Conservation (phyloP, 1,284 basidiomycete genomes). For the Marasmius oreades region DNA sequence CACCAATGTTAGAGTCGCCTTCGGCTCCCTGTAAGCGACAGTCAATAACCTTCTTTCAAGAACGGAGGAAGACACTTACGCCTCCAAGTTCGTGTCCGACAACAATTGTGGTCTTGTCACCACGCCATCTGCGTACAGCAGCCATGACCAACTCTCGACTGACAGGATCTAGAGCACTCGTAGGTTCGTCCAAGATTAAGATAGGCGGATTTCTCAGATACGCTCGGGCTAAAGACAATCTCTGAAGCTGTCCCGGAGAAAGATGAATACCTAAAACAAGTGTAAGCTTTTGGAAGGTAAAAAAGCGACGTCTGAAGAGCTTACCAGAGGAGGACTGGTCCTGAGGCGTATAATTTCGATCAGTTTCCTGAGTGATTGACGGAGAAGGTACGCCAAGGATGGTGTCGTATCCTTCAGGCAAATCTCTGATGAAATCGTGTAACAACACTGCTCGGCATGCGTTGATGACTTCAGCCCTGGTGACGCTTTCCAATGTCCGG, state of each 20-base stretch:
- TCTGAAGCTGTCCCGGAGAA: constrained; percentile 92
- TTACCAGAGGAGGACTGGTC: constrained; percentile 44
- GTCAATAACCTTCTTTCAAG: background rate
- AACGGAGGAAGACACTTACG: background rate
- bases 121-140: constrained; percentile 81
- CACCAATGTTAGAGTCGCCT: background rate
- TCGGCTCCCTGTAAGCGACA: background rate
- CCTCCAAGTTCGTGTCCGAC: constrained; percentile 86
- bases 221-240: constrained; percentile 89
- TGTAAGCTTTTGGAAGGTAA: too few relatives aligned
- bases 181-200: constrained; percentile 97
- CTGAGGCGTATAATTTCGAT: background rate
- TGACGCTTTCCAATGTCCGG: constrained; percentile 44
- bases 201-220: constrained; percentile 85
- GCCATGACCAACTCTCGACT: constrained; percentile 88
- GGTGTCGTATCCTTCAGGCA: constrained; percentile 91
- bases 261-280: constrained; percentile 64
- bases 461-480: constrained; percentile 68
- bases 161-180: constrained; percentile 90
- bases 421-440: constrained; percentile 81
- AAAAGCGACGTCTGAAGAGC: background rate
- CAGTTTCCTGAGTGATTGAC: background rate
- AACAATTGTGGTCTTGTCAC: constrained; percentile 87
- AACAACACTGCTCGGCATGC: constrained; percentile 87
- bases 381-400: constrained; percentile 19